Percentiles rank a stretch among this genome's conserved stretches.
These are phyloP conservation scores for Kalmusia sp. DNA, from an alignment of 2,329 filamentous ascomycete genomes.

Conservation along the genomic window DNA sequence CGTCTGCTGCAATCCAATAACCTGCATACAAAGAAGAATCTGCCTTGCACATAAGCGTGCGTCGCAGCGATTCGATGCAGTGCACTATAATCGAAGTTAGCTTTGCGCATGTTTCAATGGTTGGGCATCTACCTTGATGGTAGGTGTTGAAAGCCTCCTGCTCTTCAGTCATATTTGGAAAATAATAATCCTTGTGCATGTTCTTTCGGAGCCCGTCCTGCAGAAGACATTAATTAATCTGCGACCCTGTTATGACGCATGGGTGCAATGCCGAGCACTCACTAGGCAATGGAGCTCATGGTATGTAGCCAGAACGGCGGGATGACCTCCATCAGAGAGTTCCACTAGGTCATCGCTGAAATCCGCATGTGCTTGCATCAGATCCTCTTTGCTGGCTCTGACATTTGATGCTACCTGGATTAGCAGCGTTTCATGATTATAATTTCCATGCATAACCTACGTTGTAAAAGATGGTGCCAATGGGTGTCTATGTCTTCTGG, in stretches of 20 bases:
- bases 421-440: too few relatives aligned
- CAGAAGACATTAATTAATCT: too few relatives aligned
- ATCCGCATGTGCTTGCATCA: not conserved
- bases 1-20: slow-evolving; percentile 2
- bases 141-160: not conserved
- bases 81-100: slow-evolving; percentile 2
- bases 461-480: too few relatives aligned
- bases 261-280: not conserved
- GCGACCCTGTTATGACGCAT: too few relatives aligned
- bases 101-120: too few relatives aligned
- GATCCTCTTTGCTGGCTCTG: slow-evolving; percentile 2
- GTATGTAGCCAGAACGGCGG: slow-evolving; percentile 6
- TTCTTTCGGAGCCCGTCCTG: not conserved
- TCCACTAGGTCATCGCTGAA: slow-evolving; percentile 6
- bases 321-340: slow-evolving; percentile 9
- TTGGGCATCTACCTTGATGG: too few relatives aligned
- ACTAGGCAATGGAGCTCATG: slow-evolving; percentile 10
- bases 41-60: slow-evolving; percentile 8
- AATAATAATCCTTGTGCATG: not conserved
- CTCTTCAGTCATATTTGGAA: slow-evolving; percentile 8
- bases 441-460: too few relatives aligned
- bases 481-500: too few relatives aligned
- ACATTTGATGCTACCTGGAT: too few relatives aligned
- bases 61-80: slow-evolving; percentile 6
- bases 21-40: slow-evolving; percentile 4